These are phyloP conservation scores for Blastobotrys indianensis DNA, from an alignment of 1,139 yeast genomes.

Conservation along the genomic window DNA sequence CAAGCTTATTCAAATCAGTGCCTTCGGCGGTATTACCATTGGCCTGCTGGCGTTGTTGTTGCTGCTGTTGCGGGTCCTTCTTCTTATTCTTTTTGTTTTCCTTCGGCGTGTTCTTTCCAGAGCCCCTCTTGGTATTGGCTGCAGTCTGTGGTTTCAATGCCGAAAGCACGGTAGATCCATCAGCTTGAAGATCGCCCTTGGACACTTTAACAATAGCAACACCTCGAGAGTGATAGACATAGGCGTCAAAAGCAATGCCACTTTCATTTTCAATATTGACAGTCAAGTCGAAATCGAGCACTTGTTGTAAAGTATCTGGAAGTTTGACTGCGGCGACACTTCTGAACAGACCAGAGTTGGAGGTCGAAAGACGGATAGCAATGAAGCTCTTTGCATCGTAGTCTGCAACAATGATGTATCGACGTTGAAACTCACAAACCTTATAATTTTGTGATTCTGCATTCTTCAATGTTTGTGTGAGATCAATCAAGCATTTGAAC, in stretches of 20 bases:
- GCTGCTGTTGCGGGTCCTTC: slow-evolving; percentile 1
- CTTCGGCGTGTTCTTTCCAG: neutral
- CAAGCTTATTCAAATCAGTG: slow-evolving; percentile 5
- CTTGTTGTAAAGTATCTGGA: slow-evolving; percentile 12
- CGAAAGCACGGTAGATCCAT: slow-evolving; percentile 8
- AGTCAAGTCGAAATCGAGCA: slow-evolving; percentile 17
- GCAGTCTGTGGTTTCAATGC: slow-evolving; percentile 1
- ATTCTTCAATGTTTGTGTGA: slow-evolving; percentile 2
- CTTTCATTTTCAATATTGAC: slow-evolving; percentile 15
- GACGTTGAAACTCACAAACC: slow-evolving; percentile 8
- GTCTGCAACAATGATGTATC: slow-evolving; percentile 13
- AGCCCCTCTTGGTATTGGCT: neutral
- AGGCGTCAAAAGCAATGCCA: slow-evolving; percentile 19
- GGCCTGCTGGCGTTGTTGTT: neutral
- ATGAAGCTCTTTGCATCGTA: slow-evolving; percentile 11
- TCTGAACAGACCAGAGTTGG: slow-evolving; percentile 3
- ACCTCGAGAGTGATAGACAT: slow-evolving; percentile 22
- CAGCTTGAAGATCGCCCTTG: slow-evolving; percentile 6
- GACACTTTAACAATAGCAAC: slow-evolving; percentile 16
- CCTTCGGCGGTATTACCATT: neutral
- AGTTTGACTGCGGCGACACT: slow-evolving; percentile 6
- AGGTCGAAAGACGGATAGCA: slow-evolving; percentile 6
- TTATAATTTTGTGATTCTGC: neutral
- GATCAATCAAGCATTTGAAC: slow-evolving; percentile 6
- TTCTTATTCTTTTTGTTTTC: neutral